phyloP scores from a whole-genome alignment of 129 eudicot genomes.

The Flaveria trinervia region DNA sequence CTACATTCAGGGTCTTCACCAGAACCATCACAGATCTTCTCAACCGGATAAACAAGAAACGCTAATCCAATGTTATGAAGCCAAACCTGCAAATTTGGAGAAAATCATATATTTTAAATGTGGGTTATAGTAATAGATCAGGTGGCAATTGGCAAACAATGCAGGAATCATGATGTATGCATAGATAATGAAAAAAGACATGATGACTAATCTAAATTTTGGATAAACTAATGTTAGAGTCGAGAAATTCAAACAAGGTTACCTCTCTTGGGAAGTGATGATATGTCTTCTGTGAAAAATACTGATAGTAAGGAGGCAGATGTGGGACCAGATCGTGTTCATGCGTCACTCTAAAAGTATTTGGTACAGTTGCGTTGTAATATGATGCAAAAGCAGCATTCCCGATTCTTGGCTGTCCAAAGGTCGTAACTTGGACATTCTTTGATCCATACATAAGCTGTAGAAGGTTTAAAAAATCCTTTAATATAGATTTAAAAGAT shows the following conservation, averaged over 20 bases:
- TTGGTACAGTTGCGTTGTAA: conserved; percentile 66
- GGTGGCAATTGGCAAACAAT: not conserved
- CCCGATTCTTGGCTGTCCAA: conserved; percentile 97
- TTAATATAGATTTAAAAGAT: not conserved
- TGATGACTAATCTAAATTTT: not conserved
- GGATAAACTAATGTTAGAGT: conserved; percentile 1
- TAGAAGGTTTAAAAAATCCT: conserved; percentile 5
- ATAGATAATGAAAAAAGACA: not conserved
- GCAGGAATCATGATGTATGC: not conserved
- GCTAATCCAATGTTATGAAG: conserved; percentile 56
- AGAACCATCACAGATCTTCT: conserved; percentile 81
- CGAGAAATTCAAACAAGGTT: conserved; percentile 23
- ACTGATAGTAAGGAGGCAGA: conserved; percentile 85
- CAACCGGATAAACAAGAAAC: conserved; percentile 62
- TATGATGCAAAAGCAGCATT: conserved; percentile 86
- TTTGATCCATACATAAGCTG: conserved; percentile 66
- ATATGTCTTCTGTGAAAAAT: conserved; percentile 77
- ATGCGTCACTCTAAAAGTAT: conserved; percentile 82
- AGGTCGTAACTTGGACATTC: conserved; percentile 75
- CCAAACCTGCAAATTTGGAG: conserved; percentile 69
- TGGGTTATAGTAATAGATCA: not conserved
- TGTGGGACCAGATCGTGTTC: conserved; percentile 92
- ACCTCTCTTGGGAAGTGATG: conserved; percentile 98
- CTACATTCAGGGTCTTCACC: conserved; percentile 98
- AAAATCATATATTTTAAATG: not conserved